phyloP scores from a whole-genome alignment of 2,329 filamentous ascomycete genomes.

The Nemania abortiva region DNA sequence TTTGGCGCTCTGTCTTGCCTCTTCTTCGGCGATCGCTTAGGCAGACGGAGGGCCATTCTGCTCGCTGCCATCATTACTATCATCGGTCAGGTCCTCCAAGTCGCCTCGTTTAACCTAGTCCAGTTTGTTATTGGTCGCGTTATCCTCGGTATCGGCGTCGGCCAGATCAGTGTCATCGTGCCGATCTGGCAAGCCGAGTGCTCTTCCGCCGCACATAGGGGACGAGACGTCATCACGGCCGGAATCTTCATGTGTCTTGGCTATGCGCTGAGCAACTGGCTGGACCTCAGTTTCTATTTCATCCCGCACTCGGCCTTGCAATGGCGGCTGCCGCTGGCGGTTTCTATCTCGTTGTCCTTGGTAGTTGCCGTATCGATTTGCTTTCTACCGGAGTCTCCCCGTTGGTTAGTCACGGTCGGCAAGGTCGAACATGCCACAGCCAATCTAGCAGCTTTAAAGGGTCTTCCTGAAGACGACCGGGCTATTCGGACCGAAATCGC shows the following conservation, averaged over 20 bases:
- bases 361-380: slow-evolving; percentile 37
- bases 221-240: slow-evolving; percentile 55
- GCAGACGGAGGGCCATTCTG: slow-evolving; percentile 57
- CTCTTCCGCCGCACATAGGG: slow-evolving; percentile 56
- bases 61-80: slow-evolving; percentile 56
- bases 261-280: slow-evolving; percentile 58
- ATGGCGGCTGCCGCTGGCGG: slow-evolving; percentile 54
- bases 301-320: slow-evolving; percentile 45
- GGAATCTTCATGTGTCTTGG: slow-evolving; percentile 54
- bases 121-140: slow-evolving; percentile 59
- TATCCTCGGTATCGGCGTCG: slow-evolving; percentile 56
- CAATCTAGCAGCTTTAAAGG: slow-evolving; percentile 16
- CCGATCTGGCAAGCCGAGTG: slow-evolving; percentile 58
- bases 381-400: slow-evolving; percentile 24
- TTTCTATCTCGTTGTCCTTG: slow-evolving; percentile 49
- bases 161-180: slow-evolving; percentile 56
- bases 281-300: slow-evolving; percentile 59
- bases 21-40: slow-evolving; percentile 55
- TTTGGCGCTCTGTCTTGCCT: slow-evolving; percentile 54
- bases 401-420: slow-evolving; percentile 8
- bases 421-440: neutral
- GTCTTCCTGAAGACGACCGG: slow-evolving; percentile 34
- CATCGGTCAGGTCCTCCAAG: slow-evolving; percentile 58
- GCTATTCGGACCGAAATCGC: slow-evolving; percentile 56
- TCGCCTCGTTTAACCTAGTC: slow-evolving; percentile 54